These are phyloP conservation scores for Earliella scabrosa DNA, from an alignment of 1,284 basidiomycete species.

Conservation along the genomic window DNA sequence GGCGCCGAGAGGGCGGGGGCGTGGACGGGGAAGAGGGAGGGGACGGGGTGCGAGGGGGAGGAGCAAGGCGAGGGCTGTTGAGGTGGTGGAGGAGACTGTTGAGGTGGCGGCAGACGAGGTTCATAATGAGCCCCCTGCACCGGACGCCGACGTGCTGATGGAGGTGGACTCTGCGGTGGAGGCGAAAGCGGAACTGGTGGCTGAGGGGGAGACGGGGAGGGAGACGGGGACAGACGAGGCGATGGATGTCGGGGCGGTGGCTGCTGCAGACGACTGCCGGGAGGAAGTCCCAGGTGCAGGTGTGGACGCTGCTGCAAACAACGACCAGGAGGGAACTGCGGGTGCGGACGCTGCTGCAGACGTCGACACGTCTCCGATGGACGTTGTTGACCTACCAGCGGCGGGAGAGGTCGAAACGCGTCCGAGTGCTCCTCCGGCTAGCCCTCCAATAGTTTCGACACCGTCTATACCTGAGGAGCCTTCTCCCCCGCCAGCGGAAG, in stretches of 20 bases:
- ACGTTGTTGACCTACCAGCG: not conserved
- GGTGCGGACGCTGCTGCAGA: not conserved
- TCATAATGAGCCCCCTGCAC: not conserved
- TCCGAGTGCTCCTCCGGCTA: too few species aligned
- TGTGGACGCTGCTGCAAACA: not conserved
- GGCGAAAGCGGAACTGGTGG: not conserved
- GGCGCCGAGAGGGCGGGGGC: conserved; percentile 1
- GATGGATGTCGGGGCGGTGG: too few species aligned
- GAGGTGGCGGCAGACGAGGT: not conserved
- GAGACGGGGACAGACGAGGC: too few species aligned
- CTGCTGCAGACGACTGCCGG: too few species aligned
- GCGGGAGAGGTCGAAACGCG: not conserved
- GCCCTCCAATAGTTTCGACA: too few species aligned
- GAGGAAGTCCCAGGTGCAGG: too few species aligned
- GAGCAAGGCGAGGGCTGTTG: not conserved
- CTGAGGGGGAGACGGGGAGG: too few species aligned
- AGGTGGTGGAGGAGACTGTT: not conserved
- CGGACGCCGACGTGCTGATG: not conserved
- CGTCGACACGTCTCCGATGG: not conserved
- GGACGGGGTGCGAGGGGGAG: not conserved
- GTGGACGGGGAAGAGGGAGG: conserved; percentile 5
- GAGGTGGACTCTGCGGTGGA: not conserved
- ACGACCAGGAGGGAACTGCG: not conserved
- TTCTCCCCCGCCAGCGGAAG: not conserved
- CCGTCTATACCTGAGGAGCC: not conserved